A percentile compares a stretch with the other conserved stretches of the same genome.
phyloP scores from a whole-genome alignment of 2,329 filamentous ascomycete genomes.

The Bipolaris zeicola region DNA sequence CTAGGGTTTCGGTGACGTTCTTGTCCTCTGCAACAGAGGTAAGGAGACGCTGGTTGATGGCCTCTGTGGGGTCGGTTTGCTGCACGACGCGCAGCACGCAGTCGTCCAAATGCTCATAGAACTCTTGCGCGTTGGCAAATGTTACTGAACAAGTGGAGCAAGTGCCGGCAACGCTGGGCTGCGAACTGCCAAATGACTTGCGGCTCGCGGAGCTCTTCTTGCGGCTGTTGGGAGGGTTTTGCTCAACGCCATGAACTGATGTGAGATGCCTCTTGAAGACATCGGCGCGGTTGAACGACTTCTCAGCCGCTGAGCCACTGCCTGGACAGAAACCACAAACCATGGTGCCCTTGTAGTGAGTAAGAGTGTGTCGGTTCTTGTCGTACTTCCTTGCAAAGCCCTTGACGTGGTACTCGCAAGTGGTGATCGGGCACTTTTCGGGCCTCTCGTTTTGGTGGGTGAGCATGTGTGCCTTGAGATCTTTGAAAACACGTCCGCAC shows the following conservation, averaged over 20 bases:
- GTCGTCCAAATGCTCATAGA: conserved; percentile 91
- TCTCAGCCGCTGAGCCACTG: conserved; percentile 85
- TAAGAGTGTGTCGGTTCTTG: conserved; percentile 92
- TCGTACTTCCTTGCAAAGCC: conserved; percentile 96
- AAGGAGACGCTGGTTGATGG: conserved; percentile 51
- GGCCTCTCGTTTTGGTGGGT: conserved; percentile 90
- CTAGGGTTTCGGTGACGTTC: conserved; percentile 48
- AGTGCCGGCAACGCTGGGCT: conserved; percentile 72
- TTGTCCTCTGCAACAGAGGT: conserved; percentile 49
- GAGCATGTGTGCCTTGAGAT: conserved; percentile 91
- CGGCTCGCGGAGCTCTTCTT: conserved; percentile 68
- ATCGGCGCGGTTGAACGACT: conserved; percentile 93
- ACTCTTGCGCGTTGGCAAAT: conserved; percentile 89
- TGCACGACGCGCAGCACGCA: conserved; percentile 67
- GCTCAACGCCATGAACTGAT: conserved; percentile 88
- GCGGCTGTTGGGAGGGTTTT: conserved; percentile 88
- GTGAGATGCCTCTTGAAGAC: conserved; percentile 95
- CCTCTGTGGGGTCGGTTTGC: conserved; percentile 50
- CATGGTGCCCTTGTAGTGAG: conserved; percentile 97
- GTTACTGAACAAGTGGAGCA: conserved; percentile 89
- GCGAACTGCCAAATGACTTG: conserved; percentile 71
- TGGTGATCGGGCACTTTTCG: conserved; percentile 91
- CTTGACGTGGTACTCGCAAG: conserved; percentile 89
- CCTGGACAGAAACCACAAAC: conserved; percentile 94
- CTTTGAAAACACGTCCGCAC: conserved; percentile 86